Evolutionary conservation across 169 alveolate species (phyloP).

Genomic region (Babesia ovata): DNA sequence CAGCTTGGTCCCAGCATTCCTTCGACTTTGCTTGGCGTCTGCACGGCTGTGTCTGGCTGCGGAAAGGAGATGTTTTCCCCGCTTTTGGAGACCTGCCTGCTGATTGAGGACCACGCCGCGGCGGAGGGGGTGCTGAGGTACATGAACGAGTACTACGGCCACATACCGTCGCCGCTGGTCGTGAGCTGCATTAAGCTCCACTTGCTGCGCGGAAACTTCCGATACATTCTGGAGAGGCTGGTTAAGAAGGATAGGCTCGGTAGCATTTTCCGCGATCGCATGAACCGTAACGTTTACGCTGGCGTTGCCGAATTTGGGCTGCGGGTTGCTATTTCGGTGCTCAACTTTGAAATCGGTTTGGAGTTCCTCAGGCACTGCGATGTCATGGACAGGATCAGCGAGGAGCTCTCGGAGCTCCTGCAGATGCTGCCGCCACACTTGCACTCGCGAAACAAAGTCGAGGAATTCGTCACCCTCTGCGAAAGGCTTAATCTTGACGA

Average conservation of each 20-base stretch:
- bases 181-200: slow-evolving; percentile 21
- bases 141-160: slow-evolving; percentile 59
- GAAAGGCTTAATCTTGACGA: slow-evolving; percentile 60
- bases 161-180: slow-evolving; percentile 28
- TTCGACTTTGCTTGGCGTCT: slow-evolving; percentile 7
- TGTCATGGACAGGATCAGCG: slow-evolving; percentile 28
- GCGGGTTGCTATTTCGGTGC: slow-evolving; percentile 42
- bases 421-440: slow-evolving; percentile 39
- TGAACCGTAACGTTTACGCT: background rate
- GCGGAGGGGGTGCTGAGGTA: slow-evolving; percentile 62
- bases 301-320: slow-evolving; percentile 28
- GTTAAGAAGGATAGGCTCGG: slow-evolving; percentile 14
- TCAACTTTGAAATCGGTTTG: slow-evolving; percentile 34
- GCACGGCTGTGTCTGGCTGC: slow-evolving; percentile 25
- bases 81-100: slow-evolving; percentile 54
- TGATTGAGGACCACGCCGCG: slow-evolving; percentile 48
- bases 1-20: slow-evolving; percentile 10
- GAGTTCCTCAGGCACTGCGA: slow-evolving; percentile 41
- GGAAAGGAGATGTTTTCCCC: slow-evolving; percentile 61
- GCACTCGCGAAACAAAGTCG: slow-evolving; percentile 49
- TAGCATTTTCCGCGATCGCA: slow-evolving; percentile 2
- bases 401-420: slow-evolving; percentile 35
- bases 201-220: slow-evolving; percentile 57
- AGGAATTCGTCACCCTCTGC: slow-evolving; percentile 57
- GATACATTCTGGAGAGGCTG: slow-evolving; percentile 8